These are phyloP conservation scores for Fusarium sp. DNA, from an alignment of 2,329 filamentous ascomycete species.

Conservation along the genomic window DNA sequence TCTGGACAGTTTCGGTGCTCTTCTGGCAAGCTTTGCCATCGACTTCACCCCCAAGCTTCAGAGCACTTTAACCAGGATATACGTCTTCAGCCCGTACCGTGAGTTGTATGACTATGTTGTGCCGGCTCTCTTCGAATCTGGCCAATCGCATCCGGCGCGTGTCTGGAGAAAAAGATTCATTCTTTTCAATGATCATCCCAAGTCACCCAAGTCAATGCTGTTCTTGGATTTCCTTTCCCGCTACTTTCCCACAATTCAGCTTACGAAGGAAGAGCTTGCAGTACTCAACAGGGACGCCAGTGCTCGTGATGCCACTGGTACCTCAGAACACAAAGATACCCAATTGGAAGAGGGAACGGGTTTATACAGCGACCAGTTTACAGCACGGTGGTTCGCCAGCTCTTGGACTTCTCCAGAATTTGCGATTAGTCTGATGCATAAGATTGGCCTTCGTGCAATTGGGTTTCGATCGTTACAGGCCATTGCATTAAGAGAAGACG, in stretches of 20 bases:
- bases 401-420: slow-evolving; percentile 77
- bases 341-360: slow-evolving; percentile 22
- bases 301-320: neutral
- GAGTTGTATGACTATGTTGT: slow-evolving; percentile 64
- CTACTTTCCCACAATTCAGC: slow-evolving; percentile 58
- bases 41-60: slow-evolving; percentile 55
- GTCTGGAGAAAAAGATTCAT: slow-evolving; percentile 62
- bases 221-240: slow-evolving; percentile 62
- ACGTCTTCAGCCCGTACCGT: slow-evolving; percentile 58
- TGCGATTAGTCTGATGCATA: slow-evolving; percentile 75
- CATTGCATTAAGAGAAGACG: slow-evolving; percentile 75
- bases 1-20: slow-evolving; percentile 55
- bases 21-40: slow-evolving; percentile 59
- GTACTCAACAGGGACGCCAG: slow-evolving; percentile 26
- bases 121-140: slow-evolving; percentile 63
- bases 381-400: slow-evolving; percentile 84
- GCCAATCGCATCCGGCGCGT: slow-evolving; percentile 58
- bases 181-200: slow-evolving; percentile 58
- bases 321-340: neutral
- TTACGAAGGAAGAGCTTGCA: slow-evolving; percentile 55
- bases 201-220: slow-evolving; percentile 55
- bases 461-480: slow-evolving; percentile 83
- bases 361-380: slow-evolving; percentile 64
- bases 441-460: slow-evolving; percentile 78
- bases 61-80: slow-evolving; percentile 59